phyloP scores from a whole-genome alignment of 495 filamentous ascomycete species.

The Penicillium flavigenum region DNA sequence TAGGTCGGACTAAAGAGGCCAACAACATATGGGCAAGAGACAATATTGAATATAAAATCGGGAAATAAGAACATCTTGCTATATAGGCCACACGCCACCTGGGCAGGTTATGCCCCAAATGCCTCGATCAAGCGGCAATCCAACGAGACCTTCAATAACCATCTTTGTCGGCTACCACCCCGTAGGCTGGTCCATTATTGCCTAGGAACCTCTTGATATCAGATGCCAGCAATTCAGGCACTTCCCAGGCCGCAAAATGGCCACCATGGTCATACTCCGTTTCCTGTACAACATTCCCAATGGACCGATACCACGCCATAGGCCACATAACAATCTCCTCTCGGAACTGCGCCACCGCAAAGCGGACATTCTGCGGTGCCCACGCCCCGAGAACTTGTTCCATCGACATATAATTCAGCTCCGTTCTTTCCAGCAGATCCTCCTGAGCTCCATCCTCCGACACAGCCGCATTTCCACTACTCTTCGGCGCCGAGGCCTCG shows the following conservation, averaged over 20 bases:
- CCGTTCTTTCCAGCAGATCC: constrained; percentile 2
- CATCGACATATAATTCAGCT: constrained; percentile 20
- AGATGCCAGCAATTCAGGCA: constrained; percentile 41
- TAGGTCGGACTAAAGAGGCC: too few relatives aligned
- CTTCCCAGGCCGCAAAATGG: constrained; percentile 55
- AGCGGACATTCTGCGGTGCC: constrained; percentile 32
- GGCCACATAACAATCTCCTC: constrained; percentile 45
- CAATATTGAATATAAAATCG: too few relatives aligned
- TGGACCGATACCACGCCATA: constrained; percentile 38
- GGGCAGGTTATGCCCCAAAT: neutral
- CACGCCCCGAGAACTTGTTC: constrained; percentile 14
- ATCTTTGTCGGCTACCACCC: constrained; percentile 35
- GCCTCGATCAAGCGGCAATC: neutral
- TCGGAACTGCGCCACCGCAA: constrained; percentile 46
- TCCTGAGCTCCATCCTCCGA: constrained; percentile 12
- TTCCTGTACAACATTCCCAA: constrained; percentile 44
- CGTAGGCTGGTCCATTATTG: constrained; percentile 41
- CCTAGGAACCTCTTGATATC: constrained; percentile 48
- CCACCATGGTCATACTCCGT: constrained; percentile 46
- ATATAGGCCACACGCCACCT: neutral
- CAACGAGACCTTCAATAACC: constrained; percentile 25
- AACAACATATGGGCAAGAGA: too few relatives aligned
- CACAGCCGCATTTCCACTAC: constrained; percentile 12
- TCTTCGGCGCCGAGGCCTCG: constrained; percentile 34
- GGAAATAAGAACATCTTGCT: neutral